These are phyloP conservation scores for Candida germanica DNA, from an alignment of 805 yeast species.

Conservation along the genomic window DNA sequence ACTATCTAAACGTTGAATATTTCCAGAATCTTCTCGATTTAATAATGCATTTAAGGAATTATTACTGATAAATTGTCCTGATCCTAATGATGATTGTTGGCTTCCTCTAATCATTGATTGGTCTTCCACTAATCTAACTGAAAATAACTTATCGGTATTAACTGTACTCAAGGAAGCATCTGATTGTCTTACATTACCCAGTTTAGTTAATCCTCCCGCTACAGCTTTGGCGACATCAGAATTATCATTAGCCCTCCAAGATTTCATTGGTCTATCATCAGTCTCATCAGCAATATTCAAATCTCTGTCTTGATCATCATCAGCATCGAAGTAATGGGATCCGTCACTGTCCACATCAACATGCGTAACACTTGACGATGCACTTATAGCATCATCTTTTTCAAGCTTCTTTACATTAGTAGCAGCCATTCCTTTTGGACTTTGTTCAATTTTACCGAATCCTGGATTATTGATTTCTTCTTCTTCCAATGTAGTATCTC, in stretches of 20 bases:
- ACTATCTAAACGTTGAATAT: conserved; percentile 43
- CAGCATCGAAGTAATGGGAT: conserved; percentile 30
- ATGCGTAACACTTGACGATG: conserved; percentile 52
- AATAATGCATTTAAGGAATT: conserved; percentile 24
- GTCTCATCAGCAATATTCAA: conserved; percentile 20
- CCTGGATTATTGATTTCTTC: conserved; percentile 32
- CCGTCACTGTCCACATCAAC: conserved; percentile 35
- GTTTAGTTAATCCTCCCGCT: conserved; percentile 16
- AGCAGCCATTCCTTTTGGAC: conserved; percentile 12
- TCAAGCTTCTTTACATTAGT: conserved; percentile 13
- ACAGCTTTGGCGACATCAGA: conserved; percentile 23
- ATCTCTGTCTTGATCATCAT: conserved; percentile 23
- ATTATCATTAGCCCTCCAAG: conserved; percentile 41
- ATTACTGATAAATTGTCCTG: conserved; percentile 23
- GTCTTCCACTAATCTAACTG: conserved; percentile 73
- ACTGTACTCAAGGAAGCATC: conserved; percentile 76
- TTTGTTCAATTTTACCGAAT: conserved; percentile 28
- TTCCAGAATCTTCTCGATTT: conserved; percentile 28
- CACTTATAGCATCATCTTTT: conserved; percentile 20
- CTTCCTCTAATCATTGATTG: conserved; percentile 28
- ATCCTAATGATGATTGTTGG: conserved; percentile 25
- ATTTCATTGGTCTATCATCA: conserved; percentile 34
- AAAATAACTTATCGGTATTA: conserved; percentile 77
- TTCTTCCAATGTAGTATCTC: conserved; percentile 16
- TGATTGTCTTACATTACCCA: conserved; percentile 63